Base-by-base conservation (phyloP, 2,329 filamentous ascomycete genomes). In the Beauveria caledonica region DNA sequence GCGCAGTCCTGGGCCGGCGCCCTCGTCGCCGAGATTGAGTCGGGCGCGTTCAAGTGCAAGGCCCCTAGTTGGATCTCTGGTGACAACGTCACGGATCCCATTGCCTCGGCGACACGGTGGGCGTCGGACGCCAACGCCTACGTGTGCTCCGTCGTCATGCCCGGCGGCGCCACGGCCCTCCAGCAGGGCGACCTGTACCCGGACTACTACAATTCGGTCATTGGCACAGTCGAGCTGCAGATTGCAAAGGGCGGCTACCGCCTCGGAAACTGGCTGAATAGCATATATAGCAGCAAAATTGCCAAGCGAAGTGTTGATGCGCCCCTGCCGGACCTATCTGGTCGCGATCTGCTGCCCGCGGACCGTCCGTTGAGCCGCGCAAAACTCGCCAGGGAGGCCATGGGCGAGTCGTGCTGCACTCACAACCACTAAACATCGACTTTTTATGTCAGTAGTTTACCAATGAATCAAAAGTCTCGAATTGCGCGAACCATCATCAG, bases 201-300 rank as follows among this genome's bases (percentile, higher is more conserved):
- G 11, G 64, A 65, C 11, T 78, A 78, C 64, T 76, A 74, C 55
- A 72, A 72, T 36, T 68, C 65, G 10, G 75, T 74, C 17, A 68
- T 71, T 58, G 71, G 70, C 10, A 73, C 75, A 15, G 69, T 78
- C 44, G 71, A 73, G 63, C 64, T 77, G 58, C 76, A 78, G 68
- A 75, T 78, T 27, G 74, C 76, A 9, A 78, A 78, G 69, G 74
- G 74, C 56, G 76, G 76, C 0, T 76, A 77, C 56, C 65, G 70
- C 11, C 54, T 71, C 4, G 69, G 62, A 3, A 70, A 71, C 62
- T 71, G 69, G 69, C 62, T 71, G 52, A 70, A 71, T 61, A 58
- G 62, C 54, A 63, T 71, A 21, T 66, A 69, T 50, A 56, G 46
- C 2, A 52, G 58, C 19, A 61, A 61, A 7, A 49, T 65, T 19